phyloP scores from a whole-genome alignment of 108 stramenopile species.

The Pseudonitzschia delicatissima region DNA sequence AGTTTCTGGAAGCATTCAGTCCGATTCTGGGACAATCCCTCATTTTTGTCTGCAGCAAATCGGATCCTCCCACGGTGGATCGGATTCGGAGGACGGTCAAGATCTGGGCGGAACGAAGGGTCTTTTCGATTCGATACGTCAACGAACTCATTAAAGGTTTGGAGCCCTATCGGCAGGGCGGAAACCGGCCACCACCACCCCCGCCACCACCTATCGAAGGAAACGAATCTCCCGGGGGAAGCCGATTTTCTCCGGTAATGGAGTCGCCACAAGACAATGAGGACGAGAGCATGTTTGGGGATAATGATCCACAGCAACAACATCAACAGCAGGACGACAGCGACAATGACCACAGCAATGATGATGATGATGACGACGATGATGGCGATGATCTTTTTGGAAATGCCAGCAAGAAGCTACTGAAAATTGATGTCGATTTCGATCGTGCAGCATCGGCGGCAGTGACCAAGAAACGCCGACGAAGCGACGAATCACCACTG shows the following conservation, averaged over 20 bases:
- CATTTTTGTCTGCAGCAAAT: slow-evolving; percentile 47
- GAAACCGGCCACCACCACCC: neutral
- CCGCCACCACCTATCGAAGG: neutral
- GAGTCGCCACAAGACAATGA: neutral
- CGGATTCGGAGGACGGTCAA: slow-evolving; percentile 81
- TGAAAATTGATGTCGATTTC: slow-evolving; percentile 51
- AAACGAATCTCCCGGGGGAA: slow-evolving; percentile 3
- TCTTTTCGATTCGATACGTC: slow-evolving; percentile 74
- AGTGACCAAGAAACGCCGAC: slow-evolving; percentile 41
- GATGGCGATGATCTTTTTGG: slow-evolving; percentile 51
- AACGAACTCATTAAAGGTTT: slow-evolving; percentile 69
- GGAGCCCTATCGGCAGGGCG: slow-evolving; percentile 53
- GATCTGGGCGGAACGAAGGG: slow-evolving; percentile 82
- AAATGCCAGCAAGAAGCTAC: slow-evolving; percentile 32
- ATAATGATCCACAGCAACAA: neutral
- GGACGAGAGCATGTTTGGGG: neutral
- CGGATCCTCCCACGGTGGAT: slow-evolving; percentile 44
- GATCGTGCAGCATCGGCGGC: slow-evolving; percentile 16
- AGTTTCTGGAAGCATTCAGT: slow-evolving; percentile 80
- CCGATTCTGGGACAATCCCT: slow-evolving; percentile 69
- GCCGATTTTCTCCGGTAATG: neutral
- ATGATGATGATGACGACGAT: slow-evolving; percentile 49
- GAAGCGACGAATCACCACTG: slow-evolving; percentile 11
- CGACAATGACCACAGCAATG: slow-evolving; percentile 18
- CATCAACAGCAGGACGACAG: neutral